These are phyloP conservation scores for Fusarium nygamai DNA, from an alignment of 2,329 filamentous ascomycete genomes.

Conservation along the genomic window DNA sequence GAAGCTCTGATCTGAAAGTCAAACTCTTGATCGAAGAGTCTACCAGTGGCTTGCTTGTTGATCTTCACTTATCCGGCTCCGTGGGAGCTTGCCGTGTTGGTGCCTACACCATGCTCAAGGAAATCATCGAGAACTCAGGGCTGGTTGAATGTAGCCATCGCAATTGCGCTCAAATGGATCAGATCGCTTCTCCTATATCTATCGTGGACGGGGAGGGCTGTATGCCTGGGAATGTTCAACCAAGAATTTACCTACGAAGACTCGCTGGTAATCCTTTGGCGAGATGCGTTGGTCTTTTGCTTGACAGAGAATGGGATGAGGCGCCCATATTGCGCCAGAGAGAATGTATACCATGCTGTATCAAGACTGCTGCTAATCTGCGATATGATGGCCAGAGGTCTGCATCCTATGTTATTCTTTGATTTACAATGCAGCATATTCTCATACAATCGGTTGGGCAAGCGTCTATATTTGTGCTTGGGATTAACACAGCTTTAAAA, in stretches of 20 bases:
- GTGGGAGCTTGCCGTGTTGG: accelerated
- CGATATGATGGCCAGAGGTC: accelerated
- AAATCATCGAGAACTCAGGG: accelerated
- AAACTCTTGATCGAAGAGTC: accelerated
- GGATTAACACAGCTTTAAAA: not conserved
- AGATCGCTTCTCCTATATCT: accelerated
- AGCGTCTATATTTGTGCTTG: accelerated
- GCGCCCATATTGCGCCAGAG: accelerated
- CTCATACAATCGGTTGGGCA: accelerated
- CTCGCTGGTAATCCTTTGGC: not conserved
- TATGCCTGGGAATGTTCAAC: accelerated
- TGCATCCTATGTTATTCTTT: not conserved
- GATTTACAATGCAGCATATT: not conserved
- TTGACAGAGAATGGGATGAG: accelerated
- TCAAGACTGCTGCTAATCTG: accelerated
- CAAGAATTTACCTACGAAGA: accelerated
- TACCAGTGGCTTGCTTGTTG: accelerated
- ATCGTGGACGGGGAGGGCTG: accelerated
- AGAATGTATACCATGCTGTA: not conserved
- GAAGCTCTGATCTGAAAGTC: accelerated
- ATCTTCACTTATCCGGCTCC: accelerated
- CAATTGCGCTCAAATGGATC: accelerated
- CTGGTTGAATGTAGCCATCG: accelerated
- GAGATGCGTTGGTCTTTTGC: accelerated
- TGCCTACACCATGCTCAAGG: accelerated